A percentile compares a stretch with the other conserved stretches of the same genome.
These are phyloP conservation scores for Medicago lupulina DNA, from an alignment of 306 rosid genomes.

Conservation along the genomic window DNA sequence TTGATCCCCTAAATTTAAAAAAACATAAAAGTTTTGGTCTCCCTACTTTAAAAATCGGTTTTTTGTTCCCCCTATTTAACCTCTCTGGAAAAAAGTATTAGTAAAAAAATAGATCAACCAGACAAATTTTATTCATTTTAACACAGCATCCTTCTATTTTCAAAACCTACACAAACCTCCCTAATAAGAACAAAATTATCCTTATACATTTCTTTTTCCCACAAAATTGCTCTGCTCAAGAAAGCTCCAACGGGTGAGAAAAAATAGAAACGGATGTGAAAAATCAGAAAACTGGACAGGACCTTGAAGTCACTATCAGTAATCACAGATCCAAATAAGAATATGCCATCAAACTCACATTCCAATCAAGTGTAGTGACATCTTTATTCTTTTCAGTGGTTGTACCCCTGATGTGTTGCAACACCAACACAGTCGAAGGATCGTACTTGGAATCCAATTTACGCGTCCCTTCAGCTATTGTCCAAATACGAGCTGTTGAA, in stretches of 20 bases:
- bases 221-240: conserved; percentile 11
- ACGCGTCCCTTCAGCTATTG: conserved; percentile 67
- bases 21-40: too few species aligned
- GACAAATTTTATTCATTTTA: neutral
- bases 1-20: too few species aligned
- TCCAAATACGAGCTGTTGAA: conserved; percentile 98
- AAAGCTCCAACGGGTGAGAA: neutral
- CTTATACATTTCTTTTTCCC: conserved; percentile 1
- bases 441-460: conserved; percentile 60
- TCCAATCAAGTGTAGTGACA: conserved; percentile 97
- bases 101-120: conserved; percentile 3
- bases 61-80: too few species aligned
- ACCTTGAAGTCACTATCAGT: neutral
- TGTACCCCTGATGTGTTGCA: conserved; percentile 87
- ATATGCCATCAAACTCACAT: conserved; percentile 66
- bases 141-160: conserved; percentile 1
- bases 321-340: neutral
- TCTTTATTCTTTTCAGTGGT: conserved; percentile 86
- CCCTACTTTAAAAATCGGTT: too few species aligned
- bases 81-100: neutral
- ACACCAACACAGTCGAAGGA: conserved; percentile 65
- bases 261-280: conserved; percentile 3
- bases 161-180: conserved; percentile 42
- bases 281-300: neutral
- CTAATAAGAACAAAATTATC: neutral